Percentiles rank a stretch among this genome's conserved stretches.
Conservation (phyloP, 2,329 filamentous ascomycete species). For the Aspergillus sp. region DNA sequence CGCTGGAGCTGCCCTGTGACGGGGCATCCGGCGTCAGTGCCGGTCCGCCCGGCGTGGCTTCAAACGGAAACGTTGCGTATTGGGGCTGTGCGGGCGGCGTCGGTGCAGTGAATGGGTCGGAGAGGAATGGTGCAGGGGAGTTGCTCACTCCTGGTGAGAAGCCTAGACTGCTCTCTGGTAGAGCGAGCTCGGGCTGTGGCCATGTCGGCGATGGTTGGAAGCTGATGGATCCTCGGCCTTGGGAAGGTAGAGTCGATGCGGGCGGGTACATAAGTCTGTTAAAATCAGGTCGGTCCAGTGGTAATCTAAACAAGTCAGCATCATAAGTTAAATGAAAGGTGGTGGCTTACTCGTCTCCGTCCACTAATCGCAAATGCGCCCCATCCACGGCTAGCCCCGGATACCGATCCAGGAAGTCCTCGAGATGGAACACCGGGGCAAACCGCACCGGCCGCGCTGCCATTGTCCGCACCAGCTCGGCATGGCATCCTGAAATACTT, state of each 20-base stretch:
- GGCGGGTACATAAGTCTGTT: constrained; percentile 22
- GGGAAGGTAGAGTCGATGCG: constrained; percentile 12
- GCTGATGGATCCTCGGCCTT: constrained; percentile 24
- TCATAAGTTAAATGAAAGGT: background rate
- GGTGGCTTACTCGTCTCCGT: constrained; percentile 58
- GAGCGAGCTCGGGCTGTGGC: constrained; percentile 15
- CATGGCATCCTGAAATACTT: constrained; percentile 74
- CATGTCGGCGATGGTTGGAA: constrained; percentile 27
- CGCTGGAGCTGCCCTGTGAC: constrained; percentile 39
- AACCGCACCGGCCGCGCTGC: constrained; percentile 70
- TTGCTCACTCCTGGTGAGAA: constrained; percentile 43
- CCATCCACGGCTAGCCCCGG: constrained; percentile 71
- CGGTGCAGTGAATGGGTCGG: constrained; percentile 32
- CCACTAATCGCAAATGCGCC: constrained; percentile 70
- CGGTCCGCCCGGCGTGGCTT: constrained; percentile 23
- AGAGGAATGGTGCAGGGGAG: constrained; percentile 37
- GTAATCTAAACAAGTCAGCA: constrained; percentile 5
- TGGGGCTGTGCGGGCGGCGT: constrained; percentile 35
- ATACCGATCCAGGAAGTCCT: constrained; percentile 87
- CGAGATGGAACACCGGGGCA: constrained; percentile 77
- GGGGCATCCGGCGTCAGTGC: constrained; percentile 44
- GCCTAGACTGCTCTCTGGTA: constrained; percentile 25
- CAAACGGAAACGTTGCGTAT: constrained; percentile 44
- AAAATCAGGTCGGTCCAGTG: constrained; percentile 20
- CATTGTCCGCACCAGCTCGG: constrained; percentile 74